These are phyloP conservation scores for Debaryomyces fabryi DNA, from an alignment of 1,139 yeast genomes.

Conservation along the genomic window DNA sequence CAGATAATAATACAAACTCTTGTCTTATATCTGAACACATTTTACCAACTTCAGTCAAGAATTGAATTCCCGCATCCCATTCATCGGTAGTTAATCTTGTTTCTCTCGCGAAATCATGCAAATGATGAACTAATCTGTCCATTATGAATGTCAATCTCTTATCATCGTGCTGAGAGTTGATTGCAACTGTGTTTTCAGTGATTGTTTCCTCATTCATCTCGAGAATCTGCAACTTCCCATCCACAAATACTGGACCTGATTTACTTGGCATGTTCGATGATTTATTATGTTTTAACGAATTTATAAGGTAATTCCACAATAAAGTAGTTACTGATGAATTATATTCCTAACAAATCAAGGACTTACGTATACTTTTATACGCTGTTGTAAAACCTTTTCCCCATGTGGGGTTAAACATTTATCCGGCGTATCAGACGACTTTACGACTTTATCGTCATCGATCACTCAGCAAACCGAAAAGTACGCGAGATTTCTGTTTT, in stretches of 20 bases:
- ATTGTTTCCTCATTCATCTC: conserved; percentile 34
- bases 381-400: background rate
- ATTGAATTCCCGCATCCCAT: conserved; percentile 31
- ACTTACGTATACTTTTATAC: background rate
- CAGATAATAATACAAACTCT: conserved; percentile 34
- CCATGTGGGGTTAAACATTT: conserved; percentile 2
- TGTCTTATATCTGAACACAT: conserved; percentile 32
- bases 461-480: background rate
- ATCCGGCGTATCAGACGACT: background rate
- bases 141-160: conserved; percentile 28
- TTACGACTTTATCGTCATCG: background rate
- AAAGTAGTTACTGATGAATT: background rate
- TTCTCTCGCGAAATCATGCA: conserved; percentile 37
- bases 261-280: conserved; percentile 1
- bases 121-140: conserved; percentile 28
- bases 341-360: background rate
- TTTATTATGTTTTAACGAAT: background rate
- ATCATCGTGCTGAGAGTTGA: conserved; percentile 28
- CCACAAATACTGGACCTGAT: conserved; percentile 5
- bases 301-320: background rate
- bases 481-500: background rate
- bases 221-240: conserved; percentile 3
- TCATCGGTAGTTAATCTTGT: conserved; percentile 34
- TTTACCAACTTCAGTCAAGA: conserved; percentile 32
- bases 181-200: conserved; percentile 28